phyloP scores from a whole-genome alignment of 2,329 filamentous ascomycete genomes.

The Xylariaceae sp. region DNA sequence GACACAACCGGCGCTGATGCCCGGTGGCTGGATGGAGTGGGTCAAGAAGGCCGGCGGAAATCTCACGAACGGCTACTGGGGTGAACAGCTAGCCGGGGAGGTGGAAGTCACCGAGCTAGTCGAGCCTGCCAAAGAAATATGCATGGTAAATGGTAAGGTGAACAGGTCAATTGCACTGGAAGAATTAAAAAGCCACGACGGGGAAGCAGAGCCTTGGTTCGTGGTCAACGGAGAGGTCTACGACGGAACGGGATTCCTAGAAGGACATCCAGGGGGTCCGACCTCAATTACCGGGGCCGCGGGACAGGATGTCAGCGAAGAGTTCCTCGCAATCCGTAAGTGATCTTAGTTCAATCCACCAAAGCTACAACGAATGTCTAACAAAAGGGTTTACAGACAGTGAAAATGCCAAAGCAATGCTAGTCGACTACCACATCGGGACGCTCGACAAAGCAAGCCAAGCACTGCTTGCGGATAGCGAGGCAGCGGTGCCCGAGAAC shows the following conservation, averaged over 20 bases:
- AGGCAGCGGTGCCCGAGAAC: slow-evolving; percentile 41
- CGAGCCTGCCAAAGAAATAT: slow-evolving; percentile 68
- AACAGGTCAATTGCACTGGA: slow-evolving; percentile 70
- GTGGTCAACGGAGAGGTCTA: slow-evolving; percentile 89
- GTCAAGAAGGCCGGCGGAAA: slow-evolving; percentile 85
- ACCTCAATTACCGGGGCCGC: slow-evolving; percentile 83
- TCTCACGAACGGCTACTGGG: slow-evolving; percentile 83
- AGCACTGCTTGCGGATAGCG: slow-evolving; percentile 56
- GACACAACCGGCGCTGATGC: slow-evolving; percentile 77
- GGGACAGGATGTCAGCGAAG: slow-evolving; percentile 82
- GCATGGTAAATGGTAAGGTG: slow-evolving; percentile 76
- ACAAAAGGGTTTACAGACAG: slow-evolving; percentile 65
- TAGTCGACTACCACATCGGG: slow-evolving; percentile 85
- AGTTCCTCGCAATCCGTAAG: slow-evolving; percentile 91
- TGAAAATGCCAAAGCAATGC: slow-evolving; percentile 91
- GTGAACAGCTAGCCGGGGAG: slow-evolving; percentile 69
- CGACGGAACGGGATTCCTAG: slow-evolving; percentile 80
- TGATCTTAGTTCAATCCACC: slow-evolving; percentile 39
- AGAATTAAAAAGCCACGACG: slow-evolving; percentile 73
- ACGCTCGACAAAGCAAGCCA: slow-evolving; percentile 69
- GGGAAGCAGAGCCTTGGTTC: slow-evolving; percentile 78
- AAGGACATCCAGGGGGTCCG: slow-evolving; percentile 85
- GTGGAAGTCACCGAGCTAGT: slow-evolving; percentile 50
- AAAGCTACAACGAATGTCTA: slow-evolving; percentile 18
- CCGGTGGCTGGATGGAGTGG: slow-evolving; percentile 92